These are phyloP conservation scores for Tubosaeta sp. DNA, from an alignment of 768 basidiomycete genomes.

Conservation along the genomic window DNA sequence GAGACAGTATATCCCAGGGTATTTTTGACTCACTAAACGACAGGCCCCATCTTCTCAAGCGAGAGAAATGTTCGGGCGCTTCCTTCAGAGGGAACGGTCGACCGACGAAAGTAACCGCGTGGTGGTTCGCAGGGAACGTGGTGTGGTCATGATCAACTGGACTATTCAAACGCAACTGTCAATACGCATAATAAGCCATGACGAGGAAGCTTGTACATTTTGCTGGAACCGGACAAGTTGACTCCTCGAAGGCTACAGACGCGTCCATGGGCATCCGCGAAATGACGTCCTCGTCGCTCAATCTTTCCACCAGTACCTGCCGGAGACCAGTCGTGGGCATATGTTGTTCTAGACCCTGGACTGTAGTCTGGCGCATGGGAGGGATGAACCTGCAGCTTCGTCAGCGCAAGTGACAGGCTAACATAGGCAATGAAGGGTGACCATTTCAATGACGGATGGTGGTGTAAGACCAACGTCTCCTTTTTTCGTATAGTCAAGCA, in stretches of 20 bases:
- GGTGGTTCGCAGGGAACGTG: constrained; percentile 61
- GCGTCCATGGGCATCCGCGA: constrained; percentile 75
- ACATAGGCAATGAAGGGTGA: not conserved
- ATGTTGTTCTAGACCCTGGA: constrained; percentile 47
- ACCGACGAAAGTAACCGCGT: constrained; percentile 77
- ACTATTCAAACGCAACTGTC: constrained; percentile 32
- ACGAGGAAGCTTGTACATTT: constrained; percentile 48
- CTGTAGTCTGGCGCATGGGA: constrained; percentile 41
- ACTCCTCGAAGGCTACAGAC: constrained; percentile 81
- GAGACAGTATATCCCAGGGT: not conserved
- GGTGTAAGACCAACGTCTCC: not conserved
- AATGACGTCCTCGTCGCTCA: constrained; percentile 66
- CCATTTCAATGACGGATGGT: constrained; percentile 1
- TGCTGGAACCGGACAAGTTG: constrained; percentile 79
- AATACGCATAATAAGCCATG: constrained; percentile 14
- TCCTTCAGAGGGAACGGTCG: constrained; percentile 89
- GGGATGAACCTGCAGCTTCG: constrained; percentile 37
- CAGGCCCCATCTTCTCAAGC: constrained; percentile 82
- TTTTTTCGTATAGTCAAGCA: constrained; percentile 32
- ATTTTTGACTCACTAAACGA: constrained; percentile 65
- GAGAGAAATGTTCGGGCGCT: constrained; percentile 77
- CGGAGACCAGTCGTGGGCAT: constrained; percentile 72
- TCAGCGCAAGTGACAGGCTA: not conserved
- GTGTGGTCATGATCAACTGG: constrained; percentile 66
- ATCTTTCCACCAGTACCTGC: constrained; percentile 53